Evolutionary conservation across 2,329 filamentous ascomycete species (phyloP), one percentile per base, ranked within the genome.

Genomic region (Monosporascus sp.): DNA sequence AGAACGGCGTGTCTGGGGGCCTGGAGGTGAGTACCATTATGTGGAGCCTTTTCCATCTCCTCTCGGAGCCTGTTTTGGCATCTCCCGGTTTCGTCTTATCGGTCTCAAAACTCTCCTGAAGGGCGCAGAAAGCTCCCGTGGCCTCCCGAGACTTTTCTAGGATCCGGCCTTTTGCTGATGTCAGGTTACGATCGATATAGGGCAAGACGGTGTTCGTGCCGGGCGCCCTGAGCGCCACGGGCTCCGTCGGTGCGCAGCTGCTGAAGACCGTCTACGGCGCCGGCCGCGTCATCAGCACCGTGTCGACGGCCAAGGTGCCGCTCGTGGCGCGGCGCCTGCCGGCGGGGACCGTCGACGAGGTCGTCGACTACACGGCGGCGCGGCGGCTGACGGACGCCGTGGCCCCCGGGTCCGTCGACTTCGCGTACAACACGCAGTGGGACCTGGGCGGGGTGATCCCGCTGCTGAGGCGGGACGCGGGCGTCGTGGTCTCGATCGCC

Each of bases 161-260:
- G 7, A 34, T 14, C 9, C 11, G 31, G 31, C 31, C 11, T 14
- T 31, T 34, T 34, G 31, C 31, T 34, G 31, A 34, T 14, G 31
- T 3, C 4, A 14, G 31, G 9, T 34, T 14, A 11, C 5, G 31
- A 34, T 34, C 31, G 11, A 34, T 34, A 14, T 34, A 34, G 20
- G 78, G 77, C 8, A 79, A 77, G 65, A 80, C 77, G 2, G 77
- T 79, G 1, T 79, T 78, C 53, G 69, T 83, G 7, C 72, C 77
- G 0, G 80, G 69, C 2, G 80, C 73, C 0, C 69, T 83, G 38
- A 74, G 78, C 51, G 76, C 72, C 1, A 76, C 73, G 0, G 79
- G 80, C 0, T 68, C 71, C 2, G 64, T 75, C 26, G 75, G 67
- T 0, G 71, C 76, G 26, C 79, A 83, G 63, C 62, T 82, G 2